These are phyloP conservation scores for Candida arabinofermentans DNA, from an alignment of 805 yeast genomes.

Conservation along the genomic window DNA sequence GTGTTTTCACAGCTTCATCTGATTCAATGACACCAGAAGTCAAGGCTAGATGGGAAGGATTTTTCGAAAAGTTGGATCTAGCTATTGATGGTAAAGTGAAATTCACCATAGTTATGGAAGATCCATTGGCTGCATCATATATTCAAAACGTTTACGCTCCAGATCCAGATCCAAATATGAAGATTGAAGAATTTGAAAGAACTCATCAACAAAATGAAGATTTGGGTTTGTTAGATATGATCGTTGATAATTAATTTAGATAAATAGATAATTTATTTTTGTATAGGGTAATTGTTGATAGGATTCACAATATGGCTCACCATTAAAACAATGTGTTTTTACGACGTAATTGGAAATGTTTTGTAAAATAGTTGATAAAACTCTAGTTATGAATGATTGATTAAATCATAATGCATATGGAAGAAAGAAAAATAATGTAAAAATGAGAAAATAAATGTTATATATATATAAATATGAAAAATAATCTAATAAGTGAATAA, in stretches of 20 bases:
- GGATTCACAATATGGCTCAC: too few relatives aligned
- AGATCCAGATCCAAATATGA: slow-evolving; percentile 95
- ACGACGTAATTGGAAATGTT: too few relatives aligned
- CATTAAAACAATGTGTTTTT: too few relatives aligned
- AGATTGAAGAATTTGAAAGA: slow-evolving; percentile 84
- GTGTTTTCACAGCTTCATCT: slow-evolving; percentile 81
- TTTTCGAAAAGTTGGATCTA: slow-evolving; percentile 67
- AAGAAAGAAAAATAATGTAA: too few relatives aligned
- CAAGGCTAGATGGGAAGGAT: slow-evolving; percentile 75
- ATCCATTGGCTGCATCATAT: slow-evolving; percentile 92
- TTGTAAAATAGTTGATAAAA: too few relatives aligned
- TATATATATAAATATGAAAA: too few relatives aligned
- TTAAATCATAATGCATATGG: too few relatives aligned
- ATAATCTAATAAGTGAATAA: background rate
- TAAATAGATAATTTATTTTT: background rate
- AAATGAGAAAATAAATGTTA: slow-evolving; percentile 1
- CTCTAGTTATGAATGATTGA: too few relatives aligned
- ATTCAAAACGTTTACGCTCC: slow-evolving; percentile 99
- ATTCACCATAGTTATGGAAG: slow-evolving; percentile 86
- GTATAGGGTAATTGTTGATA: too few relatives aligned
- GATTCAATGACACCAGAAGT: slow-evolving; percentile 86
- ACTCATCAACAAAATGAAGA: slow-evolving; percentile 87
- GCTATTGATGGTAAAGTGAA: slow-evolving; percentile 79
- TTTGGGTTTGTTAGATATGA: slow-evolving; percentile 68
- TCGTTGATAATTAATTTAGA: slow-evolving; percentile 6